phyloP scores from a whole-genome alignment of 148 eudicot genomes.

The Rhododendron henanense region DNA sequence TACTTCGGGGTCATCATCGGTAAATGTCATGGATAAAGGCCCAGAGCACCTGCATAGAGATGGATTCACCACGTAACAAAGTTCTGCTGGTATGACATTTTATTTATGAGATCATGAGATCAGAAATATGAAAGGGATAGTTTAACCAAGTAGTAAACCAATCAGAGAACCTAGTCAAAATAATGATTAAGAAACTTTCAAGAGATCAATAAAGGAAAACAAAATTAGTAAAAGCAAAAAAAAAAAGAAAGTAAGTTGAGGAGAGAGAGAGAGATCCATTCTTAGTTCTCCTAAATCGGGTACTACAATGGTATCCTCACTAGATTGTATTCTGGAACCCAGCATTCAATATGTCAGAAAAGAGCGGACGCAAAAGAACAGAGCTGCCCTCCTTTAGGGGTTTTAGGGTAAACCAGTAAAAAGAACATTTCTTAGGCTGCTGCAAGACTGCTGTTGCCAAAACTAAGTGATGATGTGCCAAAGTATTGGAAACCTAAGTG shows the following conservation, averaged over 20 bases:
- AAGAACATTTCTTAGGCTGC: not conserved
- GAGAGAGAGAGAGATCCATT: not conserved
- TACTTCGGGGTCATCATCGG: slow-evolving; percentile 33
- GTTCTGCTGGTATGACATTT: not conserved
- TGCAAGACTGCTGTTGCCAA: not conserved
- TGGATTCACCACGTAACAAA: not conserved
- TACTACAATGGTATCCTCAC: not conserved
- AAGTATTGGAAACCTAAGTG: not conserved
- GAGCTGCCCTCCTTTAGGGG: not conserved
- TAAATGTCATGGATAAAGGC: slow-evolving; percentile 14
- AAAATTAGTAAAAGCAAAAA: not conserved
- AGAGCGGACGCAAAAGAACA: not conserved
- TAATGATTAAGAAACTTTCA: not conserved
- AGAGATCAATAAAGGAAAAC: not conserved
- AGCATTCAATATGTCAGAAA: not conserved
- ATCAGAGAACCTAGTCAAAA: too few relatives aligned
- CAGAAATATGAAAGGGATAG: not conserved
- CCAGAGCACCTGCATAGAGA: slow-evolving; percentile 45
- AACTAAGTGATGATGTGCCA: not conserved
- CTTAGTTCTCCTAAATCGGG: not conserved
- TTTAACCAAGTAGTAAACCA: not conserved
- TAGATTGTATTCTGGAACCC: not conserved
- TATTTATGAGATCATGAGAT: not conserved
- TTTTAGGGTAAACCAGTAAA: not conserved
- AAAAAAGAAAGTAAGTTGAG: too few relatives aligned